Evolutionary conservation across 2,329 filamentous ascomycete species (phyloP).

Genomic region (Eurotiales sp.): DNA sequence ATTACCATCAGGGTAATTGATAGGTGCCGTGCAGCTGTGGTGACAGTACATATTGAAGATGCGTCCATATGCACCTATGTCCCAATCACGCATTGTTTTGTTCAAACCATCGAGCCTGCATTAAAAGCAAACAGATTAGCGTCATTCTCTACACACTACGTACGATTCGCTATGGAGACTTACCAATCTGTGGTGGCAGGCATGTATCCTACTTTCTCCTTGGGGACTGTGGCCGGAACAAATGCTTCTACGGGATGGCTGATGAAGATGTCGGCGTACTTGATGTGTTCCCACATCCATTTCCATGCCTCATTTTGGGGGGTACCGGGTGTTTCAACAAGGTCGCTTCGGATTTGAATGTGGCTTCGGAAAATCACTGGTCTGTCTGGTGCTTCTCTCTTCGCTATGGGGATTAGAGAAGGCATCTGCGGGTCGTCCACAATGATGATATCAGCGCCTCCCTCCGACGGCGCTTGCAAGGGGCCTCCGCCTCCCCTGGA

Average conservation of each 20-base stretch:
- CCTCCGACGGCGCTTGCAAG: conserved; percentile 59
- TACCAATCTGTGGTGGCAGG: conserved; percentile 78
- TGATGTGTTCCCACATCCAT: conserved; percentile 69
- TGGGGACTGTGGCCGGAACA: conserved; percentile 65
- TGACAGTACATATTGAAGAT: conserved; percentile 64
- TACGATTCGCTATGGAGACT: too few species aligned
- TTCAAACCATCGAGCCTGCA: conserved; percentile 38
- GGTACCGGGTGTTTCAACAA: conserved; percentile 59
- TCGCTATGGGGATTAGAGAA: conserved; percentile 70
- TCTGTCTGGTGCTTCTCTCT: conserved; percentile 64
- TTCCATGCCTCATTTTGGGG: conserved; percentile 72
- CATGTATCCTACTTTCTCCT: conserved; percentile 66
- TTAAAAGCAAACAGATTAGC: too few species aligned
- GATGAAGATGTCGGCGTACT: conserved; percentile 72
- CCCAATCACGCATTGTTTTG: conserved; percentile 34
- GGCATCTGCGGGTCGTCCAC: conserved; percentile 87
- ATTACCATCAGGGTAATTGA: conserved; percentile 39
- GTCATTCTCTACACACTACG: too few species aligned
- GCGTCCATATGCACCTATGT: conserved; percentile 69
- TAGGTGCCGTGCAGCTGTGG: conserved; percentile 56
- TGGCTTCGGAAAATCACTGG: conserved; percentile 78
- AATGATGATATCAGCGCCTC: conserved; percentile 72
- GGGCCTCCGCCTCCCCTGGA: conserved; percentile 65
- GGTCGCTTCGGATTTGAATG: conserved; percentile 75
- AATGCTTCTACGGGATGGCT: conserved; percentile 75